Evolutionary conservation across 306 rosid genomes (phyloP).

Genomic region (Senna siamea): DNA sequence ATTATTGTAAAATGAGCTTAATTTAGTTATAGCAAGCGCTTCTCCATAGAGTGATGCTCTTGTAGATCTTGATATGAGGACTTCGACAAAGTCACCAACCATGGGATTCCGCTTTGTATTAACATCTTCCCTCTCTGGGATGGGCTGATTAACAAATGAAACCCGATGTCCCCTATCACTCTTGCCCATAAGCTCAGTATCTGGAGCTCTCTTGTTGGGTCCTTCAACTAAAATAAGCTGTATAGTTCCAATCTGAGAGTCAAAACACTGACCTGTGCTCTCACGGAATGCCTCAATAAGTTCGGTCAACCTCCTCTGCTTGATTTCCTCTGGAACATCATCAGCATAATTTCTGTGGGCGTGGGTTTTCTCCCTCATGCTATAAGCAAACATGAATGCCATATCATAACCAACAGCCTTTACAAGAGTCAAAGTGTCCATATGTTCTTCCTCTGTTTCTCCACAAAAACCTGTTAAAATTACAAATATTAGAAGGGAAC

Average conservation of each 20-base stretch:
- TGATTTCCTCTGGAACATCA: conserved; percentile 84
- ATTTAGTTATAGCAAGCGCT: conserved; percentile 73
- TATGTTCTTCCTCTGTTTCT: conserved; percentile 91
- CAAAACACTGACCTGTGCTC: conserved; percentile 87
- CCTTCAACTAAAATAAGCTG: conserved; percentile 97
- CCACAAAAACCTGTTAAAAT: conserved; percentile 84
- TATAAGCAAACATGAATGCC: conserved; percentile 98
- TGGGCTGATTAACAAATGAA: conserved; percentile 55
- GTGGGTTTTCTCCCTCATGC: conserved; percentile 99
- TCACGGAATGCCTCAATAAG: conserved; percentile 83
- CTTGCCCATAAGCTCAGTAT: conserved; percentile 88
- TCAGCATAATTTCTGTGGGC: conserved; percentile 88
- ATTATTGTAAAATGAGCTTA: conserved; percentile 65
- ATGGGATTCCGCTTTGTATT: conserved; percentile 58
- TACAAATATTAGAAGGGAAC: conserved; percentile 26
- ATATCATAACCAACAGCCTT: conserved; percentile 84
- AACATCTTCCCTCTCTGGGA: conserved; percentile 62
- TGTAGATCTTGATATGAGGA: conserved; percentile 71
- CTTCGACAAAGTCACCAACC: conserved; percentile 95
- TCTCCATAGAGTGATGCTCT: conserved; percentile 88
- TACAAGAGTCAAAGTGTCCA: conserved; percentile 70
- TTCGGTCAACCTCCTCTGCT: conserved; percentile 93
- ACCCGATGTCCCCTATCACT: conserved; percentile 94
- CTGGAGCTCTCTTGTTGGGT: conserved; percentile 88
- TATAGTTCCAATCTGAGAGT: conserved; percentile 73